Base-by-base conservation (phyloP, 1,139 yeast species). In the Wickerhamomyces sp. region DNA sequence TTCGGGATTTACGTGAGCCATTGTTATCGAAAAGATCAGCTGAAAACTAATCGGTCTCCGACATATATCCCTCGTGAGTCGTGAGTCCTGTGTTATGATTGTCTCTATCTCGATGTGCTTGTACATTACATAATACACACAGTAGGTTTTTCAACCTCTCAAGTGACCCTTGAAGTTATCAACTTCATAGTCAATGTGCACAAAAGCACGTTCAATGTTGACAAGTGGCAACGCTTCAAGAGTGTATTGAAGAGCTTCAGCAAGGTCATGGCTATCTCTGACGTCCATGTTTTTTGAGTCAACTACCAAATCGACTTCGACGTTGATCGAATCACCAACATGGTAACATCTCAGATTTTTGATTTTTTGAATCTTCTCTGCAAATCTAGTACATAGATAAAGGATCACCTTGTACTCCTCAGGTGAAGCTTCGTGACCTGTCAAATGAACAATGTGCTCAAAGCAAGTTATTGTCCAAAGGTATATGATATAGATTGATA, bases 171-270 rank as follows among this genome's bases (percentile, higher is more conserved):
- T 46, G 33, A 40, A 51, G 31, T 51, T 51, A 9, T 45, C 47
- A 11, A 45, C 52, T 14, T 44, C 44, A 47, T 83, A 83, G 49
- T 84, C 94, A 26, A 84, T 69, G 54, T 84, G 94, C 11, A 83
- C 93, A 64, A 78, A 84, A 3, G 91, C 88, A 35, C 94, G 65
- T 54, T 83, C 91, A 27, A 50, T 43, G 23, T 47, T 38, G 3
- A 84, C 88, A 58, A 68, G 73, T 0, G 91, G 88, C 36, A 84
- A 62, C 0, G 88, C 76, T 48, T 84, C 93, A 27, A 84, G 67
- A 2, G 93, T 84, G 52, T 83, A 84, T 57, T 84, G 93, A 31
- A 84, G 61, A 0, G 89, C 81, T 55, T 84, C 94, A 5, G 88
- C 94, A 28, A 83, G 68, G 55, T 84, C 94, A 55, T 84, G 94